phyloP scores from a whole-genome alignment of 495 filamentous ascomycete genomes.

The Paragyromitra xinjiangensis region DNA sequence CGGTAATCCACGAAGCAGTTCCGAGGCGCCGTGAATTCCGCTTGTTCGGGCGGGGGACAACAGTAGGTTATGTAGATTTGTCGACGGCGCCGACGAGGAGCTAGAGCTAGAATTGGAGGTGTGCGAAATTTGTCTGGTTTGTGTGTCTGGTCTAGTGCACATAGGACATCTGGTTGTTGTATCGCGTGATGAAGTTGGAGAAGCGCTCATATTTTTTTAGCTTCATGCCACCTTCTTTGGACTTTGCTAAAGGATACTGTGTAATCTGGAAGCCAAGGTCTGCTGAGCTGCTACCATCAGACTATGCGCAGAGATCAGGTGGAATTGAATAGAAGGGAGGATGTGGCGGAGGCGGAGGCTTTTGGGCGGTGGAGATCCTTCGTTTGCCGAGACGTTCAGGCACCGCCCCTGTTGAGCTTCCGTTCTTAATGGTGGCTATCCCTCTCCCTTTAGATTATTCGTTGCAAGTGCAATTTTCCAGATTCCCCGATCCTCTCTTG shows the following conservation, averaged over 20 bases:
- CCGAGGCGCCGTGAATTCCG: slow-evolving; percentile 7
- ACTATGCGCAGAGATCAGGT: background rate
- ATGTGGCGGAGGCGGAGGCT: slow-evolving; percentile 42
- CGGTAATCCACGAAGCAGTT: slow-evolving; percentile 6
- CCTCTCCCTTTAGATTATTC: slow-evolving; percentile 12
- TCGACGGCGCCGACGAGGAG: background rate
- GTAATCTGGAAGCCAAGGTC: slow-evolving; percentile 20
- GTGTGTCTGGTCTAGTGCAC: slow-evolving; percentile 16
- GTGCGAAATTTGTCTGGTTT: slow-evolving; percentile 6
- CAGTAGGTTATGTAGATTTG: background rate
- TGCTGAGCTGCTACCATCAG: slow-evolving; percentile 13
- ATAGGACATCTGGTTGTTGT: background rate
- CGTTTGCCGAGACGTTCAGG: slow-evolving; percentile 10
- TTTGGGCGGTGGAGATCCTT: slow-evolving; percentile 2
- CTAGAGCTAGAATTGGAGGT: slow-evolving; percentile 5
- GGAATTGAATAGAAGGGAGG: background rate
- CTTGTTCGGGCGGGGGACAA: slow-evolving; percentile 5
- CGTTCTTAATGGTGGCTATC: slow-evolving; percentile 17
- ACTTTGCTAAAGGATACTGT: background rate
- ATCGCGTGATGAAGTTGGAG: slow-evolving; percentile 32
- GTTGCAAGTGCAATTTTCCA: slow-evolving; percentile 31
- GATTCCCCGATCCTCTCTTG: slow-evolving; percentile 7
- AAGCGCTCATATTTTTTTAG: background rate
- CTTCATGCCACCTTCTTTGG: background rate
- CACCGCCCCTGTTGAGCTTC: slow-evolving; percentile 21